phyloP scores from a whole-genome alignment of 306 rosid genomes.

The Arachis stenosperma region DNA sequence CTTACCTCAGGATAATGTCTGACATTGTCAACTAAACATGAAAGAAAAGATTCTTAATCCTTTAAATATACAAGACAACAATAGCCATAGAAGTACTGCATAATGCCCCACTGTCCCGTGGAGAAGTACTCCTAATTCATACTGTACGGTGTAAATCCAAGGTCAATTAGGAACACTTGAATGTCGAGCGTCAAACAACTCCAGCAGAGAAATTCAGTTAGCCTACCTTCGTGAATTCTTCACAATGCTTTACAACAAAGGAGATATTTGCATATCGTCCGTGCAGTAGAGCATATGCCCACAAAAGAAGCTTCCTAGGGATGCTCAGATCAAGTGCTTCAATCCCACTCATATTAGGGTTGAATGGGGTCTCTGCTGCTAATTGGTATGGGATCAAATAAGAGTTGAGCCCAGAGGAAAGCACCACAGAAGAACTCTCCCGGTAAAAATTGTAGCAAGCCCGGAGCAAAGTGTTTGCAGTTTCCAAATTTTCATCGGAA shows the following conservation, averaged over 20 bases:
- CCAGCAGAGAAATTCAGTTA: conserved; percentile 35
- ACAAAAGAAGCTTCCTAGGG: conserved; percentile 97
- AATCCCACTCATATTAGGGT: conserved; percentile 60
- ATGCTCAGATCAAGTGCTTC: conserved; percentile 91
- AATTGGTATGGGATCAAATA: conserved; percentile 65
- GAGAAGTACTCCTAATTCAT: conserved; percentile 21
- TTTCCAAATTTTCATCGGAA: conserved; percentile 76
- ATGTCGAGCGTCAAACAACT: conserved; percentile 28
- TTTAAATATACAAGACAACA: conserved; percentile 7
- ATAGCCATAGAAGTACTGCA: conserved; percentile 23
- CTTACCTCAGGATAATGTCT: not conserved
- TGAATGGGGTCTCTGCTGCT: conserved; percentile 57
- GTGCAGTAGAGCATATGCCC: conserved; percentile 78
- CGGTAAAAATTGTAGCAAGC: conserved; percentile 87
- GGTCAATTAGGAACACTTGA: conserved; percentile 15
- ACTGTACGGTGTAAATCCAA: conserved; percentile 17
- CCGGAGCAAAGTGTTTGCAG: conserved; percentile 75
- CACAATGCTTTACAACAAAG: conserved; percentile 86
- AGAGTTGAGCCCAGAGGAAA: conserved; percentile 75
- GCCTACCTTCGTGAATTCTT: conserved; percentile 89
- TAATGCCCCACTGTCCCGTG: conserved; percentile 12
- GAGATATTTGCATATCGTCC: conserved; percentile 85
- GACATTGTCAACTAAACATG: conserved; percentile 9
- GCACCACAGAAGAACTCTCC: conserved; percentile 82
- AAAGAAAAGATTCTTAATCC: not conserved